phyloP scores from a whole-genome alignment of 108 stramenopile species.

The Fragilaria radians region DNA sequence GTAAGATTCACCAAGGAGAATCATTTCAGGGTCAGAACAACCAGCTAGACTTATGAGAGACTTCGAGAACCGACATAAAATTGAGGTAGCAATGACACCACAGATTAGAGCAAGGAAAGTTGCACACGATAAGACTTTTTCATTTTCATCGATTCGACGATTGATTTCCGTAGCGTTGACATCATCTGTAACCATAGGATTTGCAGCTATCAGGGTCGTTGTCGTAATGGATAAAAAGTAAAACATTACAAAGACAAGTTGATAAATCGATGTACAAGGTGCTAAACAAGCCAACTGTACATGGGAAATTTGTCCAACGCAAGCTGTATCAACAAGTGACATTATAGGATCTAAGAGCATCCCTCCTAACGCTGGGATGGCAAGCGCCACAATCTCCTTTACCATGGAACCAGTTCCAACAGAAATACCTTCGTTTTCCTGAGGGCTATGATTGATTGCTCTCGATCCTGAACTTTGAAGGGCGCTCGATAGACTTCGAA shows the following conservation, averaged over 20 bases:
- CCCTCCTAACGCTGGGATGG: constrained; percentile 21
- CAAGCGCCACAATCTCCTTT: constrained; percentile 16
- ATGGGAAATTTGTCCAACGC: constrained; percentile 35
- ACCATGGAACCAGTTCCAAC: constrained; percentile 8
- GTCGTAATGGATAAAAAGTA: constrained; percentile 32
- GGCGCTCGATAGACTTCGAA: no score
- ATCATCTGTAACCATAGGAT: constrained; percentile 15
- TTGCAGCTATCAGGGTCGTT: constrained; percentile 29
- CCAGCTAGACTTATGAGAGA: constrained; percentile 30
- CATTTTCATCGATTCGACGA: constrained; percentile 12
- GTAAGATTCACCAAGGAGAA: constrained; percentile 23
- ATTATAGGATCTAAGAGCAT: constrained; percentile 43
- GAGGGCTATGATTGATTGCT: no score
- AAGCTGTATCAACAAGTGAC: constrained; percentile 41
- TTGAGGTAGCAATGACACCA: constrained; percentile 11
- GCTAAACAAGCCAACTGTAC: constrained; percentile 36
- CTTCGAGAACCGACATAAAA: constrained; percentile 17
- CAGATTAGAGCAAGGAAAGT: constrained; percentile 18
- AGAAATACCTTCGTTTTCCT: no score
- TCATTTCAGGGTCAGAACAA: constrained; percentile 13
- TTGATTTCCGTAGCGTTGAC: constrained; percentile 14
- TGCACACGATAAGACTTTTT: constrained; percentile 20
- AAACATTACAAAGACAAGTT: constrained; percentile 34
- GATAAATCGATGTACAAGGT: constrained; percentile 37
- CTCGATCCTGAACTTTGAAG: no score